Evolutionary conservation across 2,329 filamentous ascomycete genomes (phyloP).

Genomic region (Blastomyces gilchristii): DNA sequence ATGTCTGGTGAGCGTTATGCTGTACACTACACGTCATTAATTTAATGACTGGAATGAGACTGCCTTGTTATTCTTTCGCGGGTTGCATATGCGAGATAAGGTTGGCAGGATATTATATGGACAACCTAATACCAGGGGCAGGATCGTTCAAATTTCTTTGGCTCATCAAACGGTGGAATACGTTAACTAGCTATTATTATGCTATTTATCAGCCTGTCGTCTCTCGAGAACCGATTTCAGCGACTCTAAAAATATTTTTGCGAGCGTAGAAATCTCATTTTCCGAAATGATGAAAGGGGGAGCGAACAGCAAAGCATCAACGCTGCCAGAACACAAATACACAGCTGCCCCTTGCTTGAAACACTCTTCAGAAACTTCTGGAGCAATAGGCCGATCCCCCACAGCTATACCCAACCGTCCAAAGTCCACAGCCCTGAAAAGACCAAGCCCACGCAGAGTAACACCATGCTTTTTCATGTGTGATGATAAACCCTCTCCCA

Average conservation of each 20-base stretch:
- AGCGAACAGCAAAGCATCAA: constrained; percentile 8
- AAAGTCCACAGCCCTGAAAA: constrained; percentile 7
- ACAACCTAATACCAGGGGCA: background rate
- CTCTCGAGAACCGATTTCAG: background rate
- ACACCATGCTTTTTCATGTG: background rate
- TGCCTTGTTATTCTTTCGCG: background rate
- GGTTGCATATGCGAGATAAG: background rate
- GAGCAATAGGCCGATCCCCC: background rate
- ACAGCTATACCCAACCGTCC: background rate
- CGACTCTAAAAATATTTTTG: background rate
- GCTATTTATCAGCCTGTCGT: constrained; percentile 1
- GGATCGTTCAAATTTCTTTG: background rate
- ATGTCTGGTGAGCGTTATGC: background rate
- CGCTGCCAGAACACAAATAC: constrained; percentile 5
- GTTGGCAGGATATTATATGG: background rate
- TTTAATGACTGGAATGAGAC: background rate
- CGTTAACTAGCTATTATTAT: background rate
- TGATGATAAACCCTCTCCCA: background rate
- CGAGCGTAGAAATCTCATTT: constrained; percentile 1
- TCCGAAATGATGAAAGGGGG: constrained; percentile 7
- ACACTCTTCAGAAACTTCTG: constrained; percentile 5
- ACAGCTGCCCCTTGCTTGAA: constrained; percentile 7
- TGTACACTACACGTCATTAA: background rate
- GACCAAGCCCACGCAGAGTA: constrained; percentile 2
- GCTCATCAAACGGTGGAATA: background rate